Evolutionary conservation across 164 flowering plant species (phyloP).

Genomic region (Akebia trifoliata): DNA sequence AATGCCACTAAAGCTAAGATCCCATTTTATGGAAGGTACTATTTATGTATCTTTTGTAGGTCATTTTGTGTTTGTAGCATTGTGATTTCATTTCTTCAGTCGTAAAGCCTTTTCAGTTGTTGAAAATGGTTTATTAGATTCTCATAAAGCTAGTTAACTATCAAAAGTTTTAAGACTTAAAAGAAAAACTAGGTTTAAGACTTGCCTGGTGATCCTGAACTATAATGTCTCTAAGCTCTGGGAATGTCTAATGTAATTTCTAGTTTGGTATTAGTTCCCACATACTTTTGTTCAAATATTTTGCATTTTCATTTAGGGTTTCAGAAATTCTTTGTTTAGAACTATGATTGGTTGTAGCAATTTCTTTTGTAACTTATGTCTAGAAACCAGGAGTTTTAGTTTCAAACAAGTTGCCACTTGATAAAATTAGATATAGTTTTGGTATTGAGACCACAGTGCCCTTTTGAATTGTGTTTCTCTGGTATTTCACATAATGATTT

Average conservation of each 20-base stretch:
- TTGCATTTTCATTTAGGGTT: too few relatives aligned
- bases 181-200: too few relatives aligned
- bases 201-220: not conserved
- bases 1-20: slow-evolving; percentile 98
- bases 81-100: not conserved
- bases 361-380: not conserved
- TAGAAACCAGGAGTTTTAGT: not conserved
- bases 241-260: not conserved
- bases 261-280: too few relatives aligned
- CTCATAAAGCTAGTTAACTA: too few relatives aligned
- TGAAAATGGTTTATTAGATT: too few relatives aligned
- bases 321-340: too few relatives aligned
- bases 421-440: not conserved
- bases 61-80: not conserved
- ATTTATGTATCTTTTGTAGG: not conserved
- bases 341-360: too few relatives aligned
- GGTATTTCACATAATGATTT: not conserved
- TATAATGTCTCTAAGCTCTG: not conserved
- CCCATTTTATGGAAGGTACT: slow-evolving; percentile 94
- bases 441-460: not conserved
- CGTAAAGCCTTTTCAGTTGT: too few relatives aligned
- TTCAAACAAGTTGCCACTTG: not conserved
- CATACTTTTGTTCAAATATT: too few relatives aligned
- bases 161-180: too few relatives aligned
- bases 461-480: not conserved